phyloP scores from a whole-genome alignment of 2,329 filamentous ascomycete species.

The Colletotrichum sansevieriae region DNA sequence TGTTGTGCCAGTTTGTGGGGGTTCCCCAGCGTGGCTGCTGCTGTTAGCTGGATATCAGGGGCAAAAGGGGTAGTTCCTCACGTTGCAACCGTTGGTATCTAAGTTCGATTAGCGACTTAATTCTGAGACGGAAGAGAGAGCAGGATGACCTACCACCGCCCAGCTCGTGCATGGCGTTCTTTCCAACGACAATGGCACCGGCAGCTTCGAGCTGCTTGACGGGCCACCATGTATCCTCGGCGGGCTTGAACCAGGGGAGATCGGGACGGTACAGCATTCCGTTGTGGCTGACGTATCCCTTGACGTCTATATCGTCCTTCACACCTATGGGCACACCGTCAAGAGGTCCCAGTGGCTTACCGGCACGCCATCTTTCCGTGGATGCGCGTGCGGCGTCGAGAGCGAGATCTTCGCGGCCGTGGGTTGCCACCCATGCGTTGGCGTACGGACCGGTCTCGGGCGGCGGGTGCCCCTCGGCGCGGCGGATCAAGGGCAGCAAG shows the following conservation, averaged over 20 bases:
- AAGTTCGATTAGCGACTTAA: slow-evolving; percentile 38
- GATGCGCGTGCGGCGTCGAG: slow-evolving; percentile 79
- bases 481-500: slow-evolving; percentile 77
- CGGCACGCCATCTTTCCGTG: slow-evolving; percentile 77
- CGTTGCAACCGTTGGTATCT: slow-evolving; percentile 88
- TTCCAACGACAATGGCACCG: slow-evolving; percentile 81
- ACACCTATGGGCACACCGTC: slow-evolving; percentile 88
- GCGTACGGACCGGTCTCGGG: slow-evolving; percentile 62
- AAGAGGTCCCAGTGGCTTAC: slow-evolving; percentile 74
- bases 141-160: slow-evolving; percentile 69
- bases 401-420: slow-evolving; percentile 68
- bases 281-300: slow-evolving; percentile 76
- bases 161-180: slow-evolving; percentile 84
- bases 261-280: slow-evolving; percentile 74
- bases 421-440: slow-evolving; percentile 78
- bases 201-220: slow-evolving; percentile 78
- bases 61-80: slow-evolving; percentile 45
- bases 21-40: slow-evolving; percentile 74
- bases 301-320: slow-evolving; percentile 83
- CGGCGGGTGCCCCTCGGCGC: slow-evolving; percentile 55
- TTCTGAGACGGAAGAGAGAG: slow-evolving; percentile 4
- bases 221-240: slow-evolving; percentile 75
- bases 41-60: slow-evolving; percentile 52
- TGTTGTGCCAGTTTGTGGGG: slow-evolving; percentile 82
- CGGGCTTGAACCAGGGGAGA: slow-evolving; percentile 62